Percentiles rank a stretch among this genome's conserved stretches.
These are phyloP conservation scores for Astrephomene gubernaculifera DNA, from an alignment of 139 green algal species.

Conservation along the genomic window DNA sequence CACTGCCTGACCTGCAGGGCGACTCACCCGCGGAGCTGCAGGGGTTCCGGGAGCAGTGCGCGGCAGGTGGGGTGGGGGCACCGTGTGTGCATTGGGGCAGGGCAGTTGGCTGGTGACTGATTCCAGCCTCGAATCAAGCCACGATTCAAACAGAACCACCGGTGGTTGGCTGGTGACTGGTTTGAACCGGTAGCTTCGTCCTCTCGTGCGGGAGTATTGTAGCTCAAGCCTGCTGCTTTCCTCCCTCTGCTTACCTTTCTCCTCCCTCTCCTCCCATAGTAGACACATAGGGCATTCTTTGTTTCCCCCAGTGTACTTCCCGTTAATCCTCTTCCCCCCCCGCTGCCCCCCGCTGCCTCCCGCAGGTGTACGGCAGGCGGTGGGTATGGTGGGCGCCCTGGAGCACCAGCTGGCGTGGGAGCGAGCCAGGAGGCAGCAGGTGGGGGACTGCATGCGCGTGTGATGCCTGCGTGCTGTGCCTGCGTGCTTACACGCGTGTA, in stretches of 20 bases:
- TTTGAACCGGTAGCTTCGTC: too few species aligned
- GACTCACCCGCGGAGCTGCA: conserved; percentile 38
- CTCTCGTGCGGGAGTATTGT: too few species aligned
- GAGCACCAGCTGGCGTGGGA: conserved; percentile 62
- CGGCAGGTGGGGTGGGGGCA: conserved; percentile 37
- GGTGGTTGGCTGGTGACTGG: too few species aligned
- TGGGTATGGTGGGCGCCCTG: conserved; percentile 59
- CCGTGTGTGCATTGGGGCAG: too few species aligned
- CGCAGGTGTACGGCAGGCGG: conserved; percentile 58
- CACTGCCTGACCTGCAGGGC: conserved; percentile 42
- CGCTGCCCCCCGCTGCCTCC: neutral
- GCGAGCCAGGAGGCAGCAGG: conserved; percentile 55
- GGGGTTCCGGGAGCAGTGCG: conserved; percentile 53
- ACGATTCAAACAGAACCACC: too few species aligned
- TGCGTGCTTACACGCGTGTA: too few species aligned
- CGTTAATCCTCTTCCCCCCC: neutral
- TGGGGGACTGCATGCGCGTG: neutral
- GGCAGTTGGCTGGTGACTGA: too few species aligned
- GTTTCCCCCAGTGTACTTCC: too few species aligned
- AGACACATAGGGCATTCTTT: too few species aligned
- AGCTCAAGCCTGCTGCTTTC: too few species aligned
- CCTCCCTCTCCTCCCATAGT: neutral
- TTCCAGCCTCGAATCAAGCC: too few species aligned
- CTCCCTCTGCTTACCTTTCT: neutral
- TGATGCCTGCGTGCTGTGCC: neutral